phyloP scores from a whole-genome alignment of 2,329 filamentous ascomycete species.

The Ustulina deusta region DNA sequence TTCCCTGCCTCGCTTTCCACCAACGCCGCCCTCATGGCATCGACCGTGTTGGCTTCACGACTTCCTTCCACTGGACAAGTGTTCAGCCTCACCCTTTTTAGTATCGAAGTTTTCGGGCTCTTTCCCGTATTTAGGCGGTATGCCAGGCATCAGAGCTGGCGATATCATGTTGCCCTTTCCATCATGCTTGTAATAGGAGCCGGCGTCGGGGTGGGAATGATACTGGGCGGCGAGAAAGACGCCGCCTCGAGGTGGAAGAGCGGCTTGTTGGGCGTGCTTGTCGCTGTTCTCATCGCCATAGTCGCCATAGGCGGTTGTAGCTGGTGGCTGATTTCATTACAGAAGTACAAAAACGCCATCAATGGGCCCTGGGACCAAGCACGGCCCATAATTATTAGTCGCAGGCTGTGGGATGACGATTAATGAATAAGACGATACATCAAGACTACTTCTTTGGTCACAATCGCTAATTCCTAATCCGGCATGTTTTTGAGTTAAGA shows the following conservation, averaged over 20 bases:
- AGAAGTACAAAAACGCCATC: conserved; percentile 99
- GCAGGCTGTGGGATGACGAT: conserved; percentile 66
- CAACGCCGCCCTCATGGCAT: conserved; percentile 96
- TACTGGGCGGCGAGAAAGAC: conserved; percentile 60
- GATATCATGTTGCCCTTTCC: conserved; percentile 82
- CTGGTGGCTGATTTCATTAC: conserved; percentile 97
- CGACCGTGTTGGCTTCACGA: conserved; percentile 90
- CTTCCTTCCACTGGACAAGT: conserved; percentile 92
- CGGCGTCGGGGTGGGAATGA: conserved; percentile 79
- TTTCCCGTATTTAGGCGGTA: conserved; percentile 98
- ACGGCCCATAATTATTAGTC: conserved; percentile 83
- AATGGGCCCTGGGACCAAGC: conserved; percentile 98
- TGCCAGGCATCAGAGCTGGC: conserved; percentile 83
- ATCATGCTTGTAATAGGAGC: conserved; percentile 81
- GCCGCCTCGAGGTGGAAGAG: conserved; percentile 64
- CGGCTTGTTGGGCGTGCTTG: conserved; percentile 76
- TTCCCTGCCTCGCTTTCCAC: conserved; percentile 85
- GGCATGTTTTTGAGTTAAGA: neutral
- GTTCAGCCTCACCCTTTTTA: conserved; percentile 94
- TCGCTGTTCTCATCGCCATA: conserved; percentile 79
- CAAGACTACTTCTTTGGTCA: neutral
- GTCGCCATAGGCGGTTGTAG: conserved; percentile 92
- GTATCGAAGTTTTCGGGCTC: conserved; percentile 95
- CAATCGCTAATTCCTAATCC: neutral
- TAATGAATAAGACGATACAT: conserved; percentile 36